These are phyloP conservation scores for Amesomyces nigricolor DNA, from an alignment of 2,329 filamentous ascomycete species.

Conservation along the genomic window DNA sequence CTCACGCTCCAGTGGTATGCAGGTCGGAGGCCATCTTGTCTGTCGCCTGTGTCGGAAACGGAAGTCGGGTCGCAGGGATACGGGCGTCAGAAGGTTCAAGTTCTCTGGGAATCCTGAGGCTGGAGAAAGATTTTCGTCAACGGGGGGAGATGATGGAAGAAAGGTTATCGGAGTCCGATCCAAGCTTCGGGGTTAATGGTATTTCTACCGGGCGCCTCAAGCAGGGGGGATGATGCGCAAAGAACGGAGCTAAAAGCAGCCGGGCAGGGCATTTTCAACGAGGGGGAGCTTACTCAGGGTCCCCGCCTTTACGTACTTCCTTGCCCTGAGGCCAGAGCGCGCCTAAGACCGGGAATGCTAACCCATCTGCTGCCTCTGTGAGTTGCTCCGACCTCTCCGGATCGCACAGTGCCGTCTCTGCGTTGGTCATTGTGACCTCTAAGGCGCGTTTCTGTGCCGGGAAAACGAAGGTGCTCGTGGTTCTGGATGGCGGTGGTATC, in stretches of 20 bases:
- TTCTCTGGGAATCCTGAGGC: slow-evolving; percentile 1
- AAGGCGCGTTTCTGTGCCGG: background rate
- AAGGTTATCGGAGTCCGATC: slow-evolving; percentile 19
- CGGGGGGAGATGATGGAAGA: slow-evolving; percentile 9
- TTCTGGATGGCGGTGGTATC: background rate
- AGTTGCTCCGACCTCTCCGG: slow-evolving; percentile 19
- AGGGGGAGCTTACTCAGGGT: slow-evolving; percentile 33
- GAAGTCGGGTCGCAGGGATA: background rate
- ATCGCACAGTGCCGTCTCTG: slow-evolving; percentile 2
- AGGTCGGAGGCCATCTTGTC: slow-evolving; percentile 29
- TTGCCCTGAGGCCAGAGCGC: slow-evolving; percentile 15
- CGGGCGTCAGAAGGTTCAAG: slow-evolving; percentile 11
- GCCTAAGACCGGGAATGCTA: slow-evolving; percentile 16
- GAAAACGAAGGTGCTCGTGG: background rate
- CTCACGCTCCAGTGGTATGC: slow-evolving; percentile 30
- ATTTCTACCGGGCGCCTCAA: slow-evolving; percentile 22
- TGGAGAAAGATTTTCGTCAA: slow-evolving; percentile 9
- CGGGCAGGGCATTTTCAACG: slow-evolving; percentile 22
- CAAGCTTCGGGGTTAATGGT: slow-evolving; percentile 27
- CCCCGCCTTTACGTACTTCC: slow-evolving; percentile 26
- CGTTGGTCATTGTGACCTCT: background rate
- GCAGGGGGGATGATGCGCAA: slow-evolving; percentile 24
- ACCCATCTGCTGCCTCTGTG: background rate
- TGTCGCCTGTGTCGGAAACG: slow-evolving; percentile 9
- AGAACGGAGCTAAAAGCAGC: slow-evolving; percentile 21